Percentiles rank a stretch among this genome's conserved stretches.
phyloP scores from a whole-genome alignment of 2,329 filamentous ascomycete genomes.

The Arthrobotrys iridis region DNA sequence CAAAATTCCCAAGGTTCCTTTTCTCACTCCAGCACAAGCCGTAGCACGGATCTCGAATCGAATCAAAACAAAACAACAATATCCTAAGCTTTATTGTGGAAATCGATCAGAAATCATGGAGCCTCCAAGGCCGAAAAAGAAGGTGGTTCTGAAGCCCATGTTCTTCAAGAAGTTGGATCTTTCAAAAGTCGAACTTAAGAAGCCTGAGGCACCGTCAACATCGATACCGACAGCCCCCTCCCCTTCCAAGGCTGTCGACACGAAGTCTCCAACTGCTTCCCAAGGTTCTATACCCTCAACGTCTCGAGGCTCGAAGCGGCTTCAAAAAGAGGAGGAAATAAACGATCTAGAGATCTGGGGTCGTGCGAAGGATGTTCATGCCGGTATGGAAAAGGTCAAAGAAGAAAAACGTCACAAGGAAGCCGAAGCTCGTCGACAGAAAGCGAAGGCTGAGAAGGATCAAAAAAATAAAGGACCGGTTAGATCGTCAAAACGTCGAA shows the following conservation, averaged over 20 bases:
- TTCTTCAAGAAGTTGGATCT: conserved; percentile 14
- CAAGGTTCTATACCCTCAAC: neutral
- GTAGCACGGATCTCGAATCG: neutral
- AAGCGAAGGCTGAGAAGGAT: neutral
- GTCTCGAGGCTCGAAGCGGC: neutral
- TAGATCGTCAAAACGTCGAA: conserved; percentile 38
- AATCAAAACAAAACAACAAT: neutral
- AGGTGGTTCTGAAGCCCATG: conserved; percentile 32
- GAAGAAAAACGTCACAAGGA: conserved; percentile 19
- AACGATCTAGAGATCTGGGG: conserved; percentile 46
- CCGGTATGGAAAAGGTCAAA: conserved; percentile 28
- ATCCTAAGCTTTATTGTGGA: neutral
- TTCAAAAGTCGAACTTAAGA: neutral
- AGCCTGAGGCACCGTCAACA: neutral
- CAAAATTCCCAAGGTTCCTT: neutral
- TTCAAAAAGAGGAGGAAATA: conserved; percentile 2
- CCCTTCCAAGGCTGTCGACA: neutral
- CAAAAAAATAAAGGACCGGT: conserved; percentile 11
- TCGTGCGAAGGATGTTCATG: conserved; percentile 38
- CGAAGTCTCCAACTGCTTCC: conserved; percentile 1
- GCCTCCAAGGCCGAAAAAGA: conserved; percentile 5
- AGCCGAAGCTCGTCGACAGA: conserved; percentile 8
- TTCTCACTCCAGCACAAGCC: neutral
- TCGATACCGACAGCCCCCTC: neutral
- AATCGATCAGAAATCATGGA: conserved; percentile 9